Conservation (phyloP, 2,329 filamentous ascomycete species). For the Fusarium sp. region DNA sequence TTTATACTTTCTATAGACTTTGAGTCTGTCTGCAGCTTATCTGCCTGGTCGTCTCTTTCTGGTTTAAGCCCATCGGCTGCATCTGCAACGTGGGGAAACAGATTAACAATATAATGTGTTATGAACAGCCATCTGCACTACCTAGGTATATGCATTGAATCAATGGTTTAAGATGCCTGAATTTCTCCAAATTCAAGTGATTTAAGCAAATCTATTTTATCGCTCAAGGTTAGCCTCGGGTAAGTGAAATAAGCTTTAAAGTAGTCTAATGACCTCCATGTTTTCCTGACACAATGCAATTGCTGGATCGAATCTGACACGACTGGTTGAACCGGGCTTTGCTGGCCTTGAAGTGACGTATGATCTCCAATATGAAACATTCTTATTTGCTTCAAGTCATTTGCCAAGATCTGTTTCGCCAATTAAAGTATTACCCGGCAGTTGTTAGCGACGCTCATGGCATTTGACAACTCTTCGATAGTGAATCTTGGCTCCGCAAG, state of each 20-base stretch:
- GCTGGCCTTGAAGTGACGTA: conserved; percentile 1
- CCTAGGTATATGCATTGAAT: too few species aligned
- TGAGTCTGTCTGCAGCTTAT: conserved; percentile 13
- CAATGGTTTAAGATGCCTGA: too few species aligned
- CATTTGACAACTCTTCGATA: not conserved
- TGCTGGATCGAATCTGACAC: conserved; percentile 27
- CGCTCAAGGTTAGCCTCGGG: too few species aligned
- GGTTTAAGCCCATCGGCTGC: conserved; percentile 21
- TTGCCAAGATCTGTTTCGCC: not conserved
- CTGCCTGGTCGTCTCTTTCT: conserved; percentile 20
- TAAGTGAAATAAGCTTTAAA: too few species aligned
- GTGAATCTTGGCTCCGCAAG: conserved; percentile 3
- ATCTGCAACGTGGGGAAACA: conserved; percentile 30
- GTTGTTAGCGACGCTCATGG: not conserved
- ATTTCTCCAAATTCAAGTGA: too few species aligned
- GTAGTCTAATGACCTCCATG: too few species aligned
- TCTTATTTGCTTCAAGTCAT: not conserved
- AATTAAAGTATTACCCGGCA: not conserved
- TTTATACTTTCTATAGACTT: conserved; percentile 9
- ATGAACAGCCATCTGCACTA: too few species aligned
- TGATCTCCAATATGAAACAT: not conserved
- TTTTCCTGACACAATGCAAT: too few species aligned
- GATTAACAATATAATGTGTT: conserved; percentile 31
- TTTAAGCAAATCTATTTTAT: too few species aligned
- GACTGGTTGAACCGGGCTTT: conserved; percentile 16